phyloP scores from a whole-genome alignment of 768 basidiomycete genomes.

The Fomitopsis pulvina region DNA sequence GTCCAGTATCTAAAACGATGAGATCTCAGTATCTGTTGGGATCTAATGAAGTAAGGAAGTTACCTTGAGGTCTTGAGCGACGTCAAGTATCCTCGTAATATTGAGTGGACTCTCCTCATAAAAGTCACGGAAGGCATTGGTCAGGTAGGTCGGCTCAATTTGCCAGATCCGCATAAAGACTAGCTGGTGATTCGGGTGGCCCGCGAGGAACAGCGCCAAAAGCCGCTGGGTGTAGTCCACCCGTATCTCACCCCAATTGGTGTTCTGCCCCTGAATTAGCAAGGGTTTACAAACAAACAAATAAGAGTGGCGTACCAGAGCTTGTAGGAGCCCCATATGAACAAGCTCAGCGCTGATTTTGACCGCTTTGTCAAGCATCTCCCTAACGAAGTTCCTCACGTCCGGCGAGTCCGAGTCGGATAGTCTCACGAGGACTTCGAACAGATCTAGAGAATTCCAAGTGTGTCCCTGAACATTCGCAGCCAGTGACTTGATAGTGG shows the following conservation, averaged over 20 bases:
- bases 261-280: conserved; percentile 40
- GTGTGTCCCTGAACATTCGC: conserved; percentile 87
- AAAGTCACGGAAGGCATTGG: conserved; percentile 84
- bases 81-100: conserved; percentile 90
- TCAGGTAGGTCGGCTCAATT: conserved; percentile 78
- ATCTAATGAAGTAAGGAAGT: conserved; percentile 11
- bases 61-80: conserved; percentile 92
- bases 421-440: conserved; percentile 78
- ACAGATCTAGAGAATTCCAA: conserved; percentile 92
- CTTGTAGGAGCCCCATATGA: conserved; percentile 87
- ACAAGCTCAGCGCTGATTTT: conserved; percentile 93
- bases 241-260: conserved; percentile 84
- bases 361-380: conserved; percentile 91
- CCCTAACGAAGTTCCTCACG: conserved; percentile 70
- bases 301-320: conserved; percentile 52
- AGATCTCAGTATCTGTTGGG: not conserved
- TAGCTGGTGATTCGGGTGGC: conserved; percentile 91
- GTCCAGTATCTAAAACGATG: conserved; percentile 66
- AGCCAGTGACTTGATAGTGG: conserved; percentile 88
- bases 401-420: conserved; percentile 68
- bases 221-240: conserved; percentile 82
- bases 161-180: conserved; percentile 98
- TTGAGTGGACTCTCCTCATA: conserved; percentile 91
- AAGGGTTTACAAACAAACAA: not conserved
- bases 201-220: conserved; percentile 83